Conservation (phyloP, 1,284 basidiomycete genomes). For the Abortiporus biennis region DNA sequence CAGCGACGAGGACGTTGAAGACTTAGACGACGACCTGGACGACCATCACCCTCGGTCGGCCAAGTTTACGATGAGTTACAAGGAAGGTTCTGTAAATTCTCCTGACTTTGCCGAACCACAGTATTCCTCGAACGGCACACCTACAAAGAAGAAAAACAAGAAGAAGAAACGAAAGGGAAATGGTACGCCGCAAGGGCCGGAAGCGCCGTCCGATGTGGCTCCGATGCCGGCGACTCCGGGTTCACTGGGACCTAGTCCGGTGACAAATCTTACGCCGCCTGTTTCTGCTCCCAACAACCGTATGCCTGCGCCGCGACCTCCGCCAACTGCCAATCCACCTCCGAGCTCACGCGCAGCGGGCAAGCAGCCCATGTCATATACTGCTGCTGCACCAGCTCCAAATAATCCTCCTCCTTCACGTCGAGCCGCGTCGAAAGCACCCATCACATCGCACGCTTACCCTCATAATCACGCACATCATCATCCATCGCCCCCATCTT, state of each 20-base stretch:
- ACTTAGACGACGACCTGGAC: conserved; percentile 31
- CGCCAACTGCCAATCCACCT: conserved; percentile 36
- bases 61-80: not conserved
- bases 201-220: not conserved
- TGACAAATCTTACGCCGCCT: conserved; percentile 32
- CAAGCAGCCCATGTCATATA: conserved; percentile 69
- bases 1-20: conserved; percentile 41
- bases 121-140: not conserved
- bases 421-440: conserved; percentile 66
- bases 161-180: not conserved
- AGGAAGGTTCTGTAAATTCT: conserved; percentile 22
- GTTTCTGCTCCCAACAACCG: conserved; percentile 33
- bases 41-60: conserved; percentile 14
- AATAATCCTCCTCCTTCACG: conserved; percentile 31
- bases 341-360: conserved; percentile 68
- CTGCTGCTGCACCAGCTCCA: conserved; percentile 23
- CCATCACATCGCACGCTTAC: conserved; percentile 50
- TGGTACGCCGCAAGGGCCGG: no score
- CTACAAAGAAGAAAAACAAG: not conserved
- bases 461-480: conserved; percentile 48
- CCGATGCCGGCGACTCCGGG: conserved; percentile 22
- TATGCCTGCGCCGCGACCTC: conserved; percentile 35
- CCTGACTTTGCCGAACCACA: conserved; percentile 24
- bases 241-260: conserved; percentile 21
- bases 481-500: conserved; percentile 66